A percentile compares a stretch with the other conserved stretches of the same genome.
Evolutionary conservation across 163 green algal genomes (phyloP).

Genomic region (Volvox carteri): DNA sequence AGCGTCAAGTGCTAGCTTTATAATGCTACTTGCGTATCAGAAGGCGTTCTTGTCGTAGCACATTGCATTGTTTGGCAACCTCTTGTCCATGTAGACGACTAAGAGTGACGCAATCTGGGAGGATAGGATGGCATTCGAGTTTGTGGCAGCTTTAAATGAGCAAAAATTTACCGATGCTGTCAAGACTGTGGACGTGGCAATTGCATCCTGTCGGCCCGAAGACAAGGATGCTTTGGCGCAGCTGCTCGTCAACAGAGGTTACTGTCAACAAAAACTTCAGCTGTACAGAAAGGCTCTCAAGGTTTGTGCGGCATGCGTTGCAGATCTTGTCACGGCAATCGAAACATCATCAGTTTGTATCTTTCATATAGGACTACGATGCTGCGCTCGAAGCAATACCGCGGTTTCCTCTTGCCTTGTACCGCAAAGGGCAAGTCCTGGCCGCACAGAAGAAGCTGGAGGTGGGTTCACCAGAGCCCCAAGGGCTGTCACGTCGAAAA

Average conservation of each 20-base stretch:
- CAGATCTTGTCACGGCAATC: not conserved
- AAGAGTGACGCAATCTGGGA: not conserved
- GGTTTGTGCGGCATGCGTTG: slow-evolving; percentile 58
- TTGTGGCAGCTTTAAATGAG: slow-evolving; percentile 2
- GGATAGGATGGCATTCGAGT: slow-evolving; percentile 27
- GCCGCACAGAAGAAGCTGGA: slow-evolving; percentile 68
- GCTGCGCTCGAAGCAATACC: slow-evolving; percentile 58
- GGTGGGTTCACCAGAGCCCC: slow-evolving; percentile 49
- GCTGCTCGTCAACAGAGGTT: slow-evolving; percentile 78
- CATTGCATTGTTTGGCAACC: no score
- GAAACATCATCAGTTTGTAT: not conserved
- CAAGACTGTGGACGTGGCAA: slow-evolving; percentile 63
- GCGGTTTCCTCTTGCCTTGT: slow-evolving; percentile 58
- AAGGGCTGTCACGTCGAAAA: not conserved
- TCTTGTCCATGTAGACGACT: slow-evolving; percentile 13
- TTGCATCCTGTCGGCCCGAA: slow-evolving; percentile 54
- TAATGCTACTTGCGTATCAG: no score
- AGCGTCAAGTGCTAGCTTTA: no score
- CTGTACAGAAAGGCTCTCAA: slow-evolving; percentile 86
- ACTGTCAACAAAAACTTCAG: slow-evolving; percentile 78
- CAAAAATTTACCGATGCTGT: slow-evolving; percentile 41
- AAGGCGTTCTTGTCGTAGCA: no score
- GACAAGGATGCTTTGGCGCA: slow-evolving; percentile 46
- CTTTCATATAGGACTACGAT: slow-evolving; percentile 77
- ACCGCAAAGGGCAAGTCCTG: slow-evolving; percentile 78